Evolutionary conservation across 1,139 yeast species (phyloP), one percentile per base, ranked within the genome.

Genomic region (Suhomyces ambrosiae): DNA sequence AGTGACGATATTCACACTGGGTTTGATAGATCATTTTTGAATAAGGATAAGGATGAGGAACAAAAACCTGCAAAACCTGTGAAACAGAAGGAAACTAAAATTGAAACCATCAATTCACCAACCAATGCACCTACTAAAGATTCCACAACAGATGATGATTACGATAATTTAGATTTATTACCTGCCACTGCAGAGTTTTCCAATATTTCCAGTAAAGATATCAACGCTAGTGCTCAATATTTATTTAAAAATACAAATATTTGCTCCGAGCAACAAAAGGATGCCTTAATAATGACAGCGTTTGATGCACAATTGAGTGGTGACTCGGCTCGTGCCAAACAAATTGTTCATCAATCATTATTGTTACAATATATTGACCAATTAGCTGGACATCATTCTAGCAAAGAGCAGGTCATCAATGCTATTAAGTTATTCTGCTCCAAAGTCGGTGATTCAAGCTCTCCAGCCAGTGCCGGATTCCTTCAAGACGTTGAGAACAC

Each of bases 1-100:
- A 83, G 95, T 41, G 97, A 89, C 14, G 98, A 92, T 60, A 75
- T 89, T 27, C 95, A 81, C 49, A 88, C 95, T n/a, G 98, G 97
- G 0, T 92, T 88, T 68, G 96, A 90, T 56, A 76, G 87, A 19
- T 85, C 96, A 0, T 78, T 87, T 51, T 60, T 89, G 58, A 88
- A 87, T 59, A 82, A 79, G 51, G 68, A 66, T 25, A 58, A 56
- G n/a, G 65, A 57, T 3, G 63, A 62, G 27, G 51, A 40, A 11
- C 50, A 47, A n/a, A 49, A 42, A 33, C 13, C 49, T 2, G 40
- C 33, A 1, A 38, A 33, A n/a, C 11, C 21, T 11, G n/a, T 44
- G 1, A 35, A 33, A 27, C 14, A 17, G 7, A 45, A 47, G 0
- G 52, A 45, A 1, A 56, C 67, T 1, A 47, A 64, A 1, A 52